Evolutionary conservation across 2,329 filamentous ascomycete genomes (phyloP), one percentile per base, ranked within the genome.

Genomic region (Botrytis sinoallii): DNA sequence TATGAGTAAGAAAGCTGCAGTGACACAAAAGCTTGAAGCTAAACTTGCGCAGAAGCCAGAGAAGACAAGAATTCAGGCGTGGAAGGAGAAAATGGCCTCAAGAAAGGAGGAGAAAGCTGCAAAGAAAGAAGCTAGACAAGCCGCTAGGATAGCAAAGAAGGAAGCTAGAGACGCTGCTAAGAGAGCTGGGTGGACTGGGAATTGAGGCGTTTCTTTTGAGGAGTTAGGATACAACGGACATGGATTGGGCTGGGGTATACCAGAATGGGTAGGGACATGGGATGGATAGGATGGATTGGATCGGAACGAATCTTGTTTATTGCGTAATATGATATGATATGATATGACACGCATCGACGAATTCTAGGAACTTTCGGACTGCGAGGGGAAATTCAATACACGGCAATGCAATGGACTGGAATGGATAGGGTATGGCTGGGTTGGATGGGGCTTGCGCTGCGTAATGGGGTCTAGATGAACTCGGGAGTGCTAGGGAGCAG

Each of bases 1-100:
- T 18, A 70, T 70, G 35, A 74, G 73, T 48, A 72, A 44, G 46
- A 77, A 73, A 63, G 35, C 64, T 20, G 70, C 75, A 61, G 67
- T 18, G 8, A n/a, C 14, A 52, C 32, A 29, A 63, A 40, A 71
- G 16, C 22, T 22, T 40, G 42, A 65, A 35, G 42, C 42, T 22
- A 46, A 32, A 63, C 25, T 40, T 42, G n/a, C 10, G 22, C 25
- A 59, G 20, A 52, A 70, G 25, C 22, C 48, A 44, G 32, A 71
- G 35, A 38, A 65, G 46, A 44, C 70, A 52, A 48, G 29, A 18
- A 25, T 55, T 46, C 40, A 44, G n/a, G 16, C 32, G 25, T 67
- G 48, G 70, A 67, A 59, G 46, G 38, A 29, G 7, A 40, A 29
- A 25, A 29, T 9, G 8, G 52, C n/a, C 8, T 29, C n/a, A 5